Evolutionary conservation across 164 flowering plant species (phyloP).

Genomic region (Vitis cinerea): DNA sequence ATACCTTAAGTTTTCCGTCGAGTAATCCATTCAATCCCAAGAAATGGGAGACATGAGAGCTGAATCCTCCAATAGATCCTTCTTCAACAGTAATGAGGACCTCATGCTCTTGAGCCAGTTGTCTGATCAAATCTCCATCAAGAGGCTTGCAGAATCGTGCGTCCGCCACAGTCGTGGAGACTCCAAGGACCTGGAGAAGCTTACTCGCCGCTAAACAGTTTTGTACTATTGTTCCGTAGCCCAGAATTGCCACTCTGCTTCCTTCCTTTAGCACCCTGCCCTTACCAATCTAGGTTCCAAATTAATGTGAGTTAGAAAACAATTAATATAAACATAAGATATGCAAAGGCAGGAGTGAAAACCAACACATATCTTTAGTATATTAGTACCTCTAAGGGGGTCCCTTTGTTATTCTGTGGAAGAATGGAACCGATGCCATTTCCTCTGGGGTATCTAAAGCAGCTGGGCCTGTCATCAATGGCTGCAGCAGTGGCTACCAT

Average conservation of each 20-base stretch:
- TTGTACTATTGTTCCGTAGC: constrained; percentile 36
- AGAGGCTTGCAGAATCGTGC: constrained; percentile 60
- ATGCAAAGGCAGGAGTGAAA: too few relatives aligned
- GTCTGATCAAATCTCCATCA: constrained; percentile 33
- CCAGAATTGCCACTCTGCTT: constrained; percentile 36
- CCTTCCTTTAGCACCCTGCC: constrained; percentile 44
- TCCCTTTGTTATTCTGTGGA: constrained; percentile 51
- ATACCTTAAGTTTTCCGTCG: constrained; percentile 38
- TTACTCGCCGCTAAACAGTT: constrained; percentile 32
- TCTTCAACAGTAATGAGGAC: constrained; percentile 40
- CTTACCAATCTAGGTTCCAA: constrained; percentile 34
- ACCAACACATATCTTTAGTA: not conserved
- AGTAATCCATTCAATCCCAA: constrained; percentile 41
- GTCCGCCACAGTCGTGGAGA: constrained; percentile 40
- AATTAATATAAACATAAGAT: not conserved
- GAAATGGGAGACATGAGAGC: constrained; percentile 52
- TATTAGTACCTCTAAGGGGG: constrained; percentile 38
- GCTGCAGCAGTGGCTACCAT: constrained; percentile 58
- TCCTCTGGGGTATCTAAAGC: constrained; percentile 48
- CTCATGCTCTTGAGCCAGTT: constrained; percentile 39
- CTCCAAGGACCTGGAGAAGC: constrained; percentile 17
- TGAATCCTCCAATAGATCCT: constrained; percentile 43
- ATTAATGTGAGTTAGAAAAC: not conserved
- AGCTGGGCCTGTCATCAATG: constrained; percentile 46
- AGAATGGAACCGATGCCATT: constrained; percentile 39